Percentiles rank a stretch among this genome's conserved stretches.
phyloP scores from a whole-genome alignment of 2,329 filamentous ascomycete genomes.

The Magnaporthiopsis poae region DNA sequence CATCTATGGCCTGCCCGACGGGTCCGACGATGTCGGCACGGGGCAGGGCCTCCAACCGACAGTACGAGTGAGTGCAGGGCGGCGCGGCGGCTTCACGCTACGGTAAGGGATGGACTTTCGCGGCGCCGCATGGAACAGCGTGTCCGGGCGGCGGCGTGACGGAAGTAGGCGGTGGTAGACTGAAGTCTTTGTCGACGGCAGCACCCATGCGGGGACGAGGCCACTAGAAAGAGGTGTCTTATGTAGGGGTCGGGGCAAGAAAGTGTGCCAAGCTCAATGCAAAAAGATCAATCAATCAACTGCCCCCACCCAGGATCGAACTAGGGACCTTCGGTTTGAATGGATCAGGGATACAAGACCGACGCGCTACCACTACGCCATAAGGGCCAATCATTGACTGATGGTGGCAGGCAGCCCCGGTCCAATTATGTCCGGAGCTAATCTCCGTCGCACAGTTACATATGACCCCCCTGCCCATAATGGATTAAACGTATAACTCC shows the following conservation, averaged over 20 bases:
- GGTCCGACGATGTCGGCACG: conserved; percentile 34
- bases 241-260: no score
- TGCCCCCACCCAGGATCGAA: conserved; percentile 9
- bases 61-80: conserved; percentile 29
- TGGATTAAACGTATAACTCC: no score
- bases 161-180: conserved; percentile 41
- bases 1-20: conserved; percentile 36
- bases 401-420: neutral
- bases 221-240: neutral
- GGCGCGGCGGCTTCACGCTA: conserved; percentile 30
- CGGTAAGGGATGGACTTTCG: conserved; percentile 38
- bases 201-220: conserved; percentile 33
- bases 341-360: conserved; percentile 2
- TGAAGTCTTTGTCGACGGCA: conserved; percentile 45
- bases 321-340: conserved; percentile 8
- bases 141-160: conserved; percentile 11
- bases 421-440: neutral
- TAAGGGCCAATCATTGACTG: conserved; percentile 2
- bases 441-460: neutral
- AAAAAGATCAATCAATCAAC: neutral
- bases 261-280: no score
- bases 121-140: conserved; percentile 23
- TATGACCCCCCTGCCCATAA: no score
- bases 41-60: conserved; percentile 51
- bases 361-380: conserved; percentile 9